These are phyloP conservation scores for Euphorbia celastroides DNA, from an alignment of 441 rosid genomes.

Conservation along the genomic window DNA sequence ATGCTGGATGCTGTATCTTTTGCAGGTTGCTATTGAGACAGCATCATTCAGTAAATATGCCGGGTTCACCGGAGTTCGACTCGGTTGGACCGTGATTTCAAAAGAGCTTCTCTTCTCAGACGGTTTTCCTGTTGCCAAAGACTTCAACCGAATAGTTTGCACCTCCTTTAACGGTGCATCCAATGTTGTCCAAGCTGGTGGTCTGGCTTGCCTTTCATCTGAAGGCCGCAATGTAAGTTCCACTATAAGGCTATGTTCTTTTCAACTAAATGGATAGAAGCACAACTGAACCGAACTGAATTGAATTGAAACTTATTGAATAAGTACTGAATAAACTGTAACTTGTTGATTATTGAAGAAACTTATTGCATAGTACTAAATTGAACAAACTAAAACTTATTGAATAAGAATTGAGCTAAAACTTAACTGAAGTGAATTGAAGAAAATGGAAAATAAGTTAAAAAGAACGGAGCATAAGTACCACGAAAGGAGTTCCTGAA, in stretches of 20 bases:
- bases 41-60: constrained; percentile 96
- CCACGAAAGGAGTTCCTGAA: not conserved
- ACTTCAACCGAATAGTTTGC: constrained; percentile 80
- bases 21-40: constrained; percentile 91
- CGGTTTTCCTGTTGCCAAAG: constrained; percentile 88
- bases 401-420: no score
- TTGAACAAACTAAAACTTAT: no score
- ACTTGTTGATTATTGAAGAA: no score
- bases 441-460: no score
- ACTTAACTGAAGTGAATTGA: no score
- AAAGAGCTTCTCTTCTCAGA: constrained; percentile 80
- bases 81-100: constrained; percentile 95
- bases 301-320: no score
- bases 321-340: no score
- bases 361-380: no score
- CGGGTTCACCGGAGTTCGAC: constrained; percentile 96
- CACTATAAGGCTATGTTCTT: not conserved
- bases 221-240: constrained; percentile 73
- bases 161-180: constrained; percentile 97
- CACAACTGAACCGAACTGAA: no score
- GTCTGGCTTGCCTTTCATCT: constrained; percentile 83
- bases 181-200: constrained; percentile 90
- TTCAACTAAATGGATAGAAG: no score
- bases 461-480: no score
- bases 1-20: constrained; percentile 6